Evolutionary conservation across 345 rosid species (phyloP).

Genomic region (Populus simonii): DNA sequence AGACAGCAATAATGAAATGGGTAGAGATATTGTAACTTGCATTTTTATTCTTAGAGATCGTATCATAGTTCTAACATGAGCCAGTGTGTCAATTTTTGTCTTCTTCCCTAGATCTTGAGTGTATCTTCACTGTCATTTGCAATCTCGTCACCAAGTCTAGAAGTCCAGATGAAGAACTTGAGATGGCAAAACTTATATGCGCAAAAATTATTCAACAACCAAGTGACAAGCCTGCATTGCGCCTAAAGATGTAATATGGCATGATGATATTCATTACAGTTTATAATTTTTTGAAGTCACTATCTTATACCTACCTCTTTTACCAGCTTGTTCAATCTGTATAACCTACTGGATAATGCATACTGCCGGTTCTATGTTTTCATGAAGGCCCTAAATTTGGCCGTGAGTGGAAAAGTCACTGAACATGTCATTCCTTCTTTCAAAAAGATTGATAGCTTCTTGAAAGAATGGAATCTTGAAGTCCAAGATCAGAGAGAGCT

Average conservation of each 20-base stretch:
- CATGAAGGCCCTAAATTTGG: conserved; percentile 68
- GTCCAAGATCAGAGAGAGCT: conserved; percentile 78
- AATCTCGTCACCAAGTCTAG: conserved; percentile 66
- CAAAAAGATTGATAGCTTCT: conserved; percentile 73
- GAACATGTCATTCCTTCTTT: conserved; percentile 71
- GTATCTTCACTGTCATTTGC: conserved; percentile 92
- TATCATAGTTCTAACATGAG: not conserved
- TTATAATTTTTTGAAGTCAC: not conserved
- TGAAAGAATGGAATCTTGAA: conserved; percentile 93
- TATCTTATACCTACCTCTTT: conserved; percentile 25
- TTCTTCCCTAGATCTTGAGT: conserved; percentile 74
- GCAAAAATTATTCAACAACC: conserved; percentile 78
- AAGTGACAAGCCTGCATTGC: conserved; percentile 76
- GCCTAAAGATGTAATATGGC: conserved; percentile 73
- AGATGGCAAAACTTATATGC: conserved; percentile 69
- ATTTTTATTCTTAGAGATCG: not conserved
- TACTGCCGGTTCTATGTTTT: conserved; percentile 71
- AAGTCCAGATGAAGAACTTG: conserved; percentile 62
- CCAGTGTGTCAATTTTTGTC: not conserved
- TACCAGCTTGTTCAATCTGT: conserved; percentile 86
- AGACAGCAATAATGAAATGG: not conserved
- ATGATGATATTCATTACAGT: conserved; percentile 1
- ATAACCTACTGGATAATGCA: conserved; percentile 70
- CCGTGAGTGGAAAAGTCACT: conserved; percentile 71
- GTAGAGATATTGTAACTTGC: not conserved